Evolutionary conservation across 495 filamentous ascomycete genomes (phyloP), one percentile per base, ranked within the genome.

Genomic region (Tetracladium marchalianum): DNA sequence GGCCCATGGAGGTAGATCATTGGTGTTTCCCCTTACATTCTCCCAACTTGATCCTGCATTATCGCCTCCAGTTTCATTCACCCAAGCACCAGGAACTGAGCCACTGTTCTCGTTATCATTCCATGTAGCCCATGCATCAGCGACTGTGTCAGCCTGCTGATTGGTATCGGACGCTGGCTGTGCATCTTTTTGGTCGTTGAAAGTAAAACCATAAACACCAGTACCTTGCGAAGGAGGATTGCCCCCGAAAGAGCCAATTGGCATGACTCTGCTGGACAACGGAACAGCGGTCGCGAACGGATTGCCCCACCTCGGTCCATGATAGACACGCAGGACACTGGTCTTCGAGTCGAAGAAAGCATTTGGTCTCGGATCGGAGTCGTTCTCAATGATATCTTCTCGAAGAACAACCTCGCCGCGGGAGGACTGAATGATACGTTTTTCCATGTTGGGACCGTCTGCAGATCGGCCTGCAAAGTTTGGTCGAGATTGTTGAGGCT

Each of bases 251-350:
- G 46, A 50, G 56, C 44, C 61, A 55, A 44, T 52, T 33, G 31
- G 59, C 51, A 55, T 53, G 59, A 6, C 51, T 50, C 32, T 56
- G 57, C 7, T 62, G 12, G 43, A 43, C 11, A 35, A 39, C 11
- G 60, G 57, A 57, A 66, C 56, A 39, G 62, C 41, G 6, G 42
- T 44, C 1, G 58, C 60, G 11, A 55, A 55, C 17, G 64, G 62
- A 51, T 68, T 70, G 38, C 71, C 72, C 46, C 68, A 74, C 18
- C 57, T 43, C 0, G 64, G 64, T 0, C 71, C 71, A 46, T 76
- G 70, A 42, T 73, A 76, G 37, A 74, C 66, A 2, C 68, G 66
- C 43, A 66, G 62, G 15, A 66, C 39, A 10, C 64, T 62, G 24
- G 55, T 60, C 11, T 58, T 51, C 17, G 54, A 44, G 47, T 74